Conservation (phyloP, 305 asterid species). For the Rubia balearica region DNA sequence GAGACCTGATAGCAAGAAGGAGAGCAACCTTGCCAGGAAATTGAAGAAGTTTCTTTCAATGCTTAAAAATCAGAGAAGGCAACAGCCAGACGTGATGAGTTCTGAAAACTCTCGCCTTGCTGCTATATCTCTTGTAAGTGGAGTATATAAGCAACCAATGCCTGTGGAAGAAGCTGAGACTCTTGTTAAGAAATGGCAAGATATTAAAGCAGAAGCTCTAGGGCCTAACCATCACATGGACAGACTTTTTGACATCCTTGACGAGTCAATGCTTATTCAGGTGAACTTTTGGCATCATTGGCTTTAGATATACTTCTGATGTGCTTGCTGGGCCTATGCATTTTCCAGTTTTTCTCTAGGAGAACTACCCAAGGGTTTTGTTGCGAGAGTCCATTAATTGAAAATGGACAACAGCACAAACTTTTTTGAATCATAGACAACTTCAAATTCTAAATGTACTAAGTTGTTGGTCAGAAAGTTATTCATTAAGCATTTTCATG, state of each 20-base stretch:
- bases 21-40: conserved; percentile 34
- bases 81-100: conserved; percentile 39
- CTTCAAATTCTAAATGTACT: not conserved
- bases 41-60: conserved; percentile 47
- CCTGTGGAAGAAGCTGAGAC: conserved; percentile 82
- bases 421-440: not conserved
- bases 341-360: not conserved
- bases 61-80: conserved; percentile 34
- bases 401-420: not conserved
- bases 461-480: not conserved
- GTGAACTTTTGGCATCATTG: conserved; percentile 34
- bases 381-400: not conserved
- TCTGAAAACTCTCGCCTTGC: conserved; percentile 46
- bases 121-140: conserved; percentile 49
- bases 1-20: conserved; percentile 25
- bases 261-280: conserved; percentile 91
- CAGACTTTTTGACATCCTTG: conserved; percentile 70
- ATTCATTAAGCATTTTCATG: not conserved
- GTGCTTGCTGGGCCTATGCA: not conserved
- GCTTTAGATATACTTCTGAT: conserved; percentile 19
- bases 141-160: conserved; percentile 61
- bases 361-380: not conserved
- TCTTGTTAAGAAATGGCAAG: conserved; percentile 91
- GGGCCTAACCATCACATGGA: conserved; percentile 68
- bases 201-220: conserved; percentile 79